These are phyloP conservation scores for Xylaria palmicola DNA, from an alignment of 495 filamentous ascomycete species.

Conservation along the genomic window DNA sequence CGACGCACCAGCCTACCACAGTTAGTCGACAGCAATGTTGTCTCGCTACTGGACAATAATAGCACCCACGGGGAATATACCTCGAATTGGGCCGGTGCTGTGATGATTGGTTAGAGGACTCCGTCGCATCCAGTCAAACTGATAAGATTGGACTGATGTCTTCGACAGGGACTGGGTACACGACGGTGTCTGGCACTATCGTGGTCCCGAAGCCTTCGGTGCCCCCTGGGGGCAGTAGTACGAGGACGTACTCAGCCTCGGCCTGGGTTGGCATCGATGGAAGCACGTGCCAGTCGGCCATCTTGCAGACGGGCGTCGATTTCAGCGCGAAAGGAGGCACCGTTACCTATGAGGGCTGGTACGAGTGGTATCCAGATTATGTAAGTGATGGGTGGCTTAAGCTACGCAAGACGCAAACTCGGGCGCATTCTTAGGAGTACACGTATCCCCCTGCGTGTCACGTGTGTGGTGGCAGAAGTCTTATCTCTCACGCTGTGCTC, in stretches of 20 bases:
- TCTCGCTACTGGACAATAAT: conserved; percentile 11
- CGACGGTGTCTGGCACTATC: conserved; percentile 54
- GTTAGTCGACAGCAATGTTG: conserved; percentile 13
- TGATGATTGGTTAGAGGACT: conserved; percentile 40
- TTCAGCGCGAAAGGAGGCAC: conserved; percentile 43
- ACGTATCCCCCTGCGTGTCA: too few species aligned
- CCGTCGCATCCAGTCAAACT: background rate
- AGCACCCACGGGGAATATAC: conserved; percentile 41
- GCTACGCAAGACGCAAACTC: background rate
- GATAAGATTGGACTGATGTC: background rate
- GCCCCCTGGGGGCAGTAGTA: conserved; percentile 40
- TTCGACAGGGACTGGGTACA: conserved; percentile 44
- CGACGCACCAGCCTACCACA: conserved; percentile 22
- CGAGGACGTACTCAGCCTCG: conserved; percentile 47
- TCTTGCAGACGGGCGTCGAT: conserved; percentile 63
- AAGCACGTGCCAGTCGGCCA: conserved; percentile 55
- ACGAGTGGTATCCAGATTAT: conserved; percentile 61
- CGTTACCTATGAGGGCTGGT: conserved; percentile 57
- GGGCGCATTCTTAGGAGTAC: too few species aligned
- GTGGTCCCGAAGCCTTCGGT: conserved; percentile 52
- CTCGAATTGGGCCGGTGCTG: conserved; percentile 62
- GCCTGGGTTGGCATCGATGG: conserved; percentile 68
- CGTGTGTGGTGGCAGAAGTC: too few species aligned
- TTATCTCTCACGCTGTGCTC: background rate
- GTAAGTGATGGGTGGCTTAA: background rate